phyloP scores from a whole-genome alignment of 148 eudicot genomes.

The Silene conica region DNA sequence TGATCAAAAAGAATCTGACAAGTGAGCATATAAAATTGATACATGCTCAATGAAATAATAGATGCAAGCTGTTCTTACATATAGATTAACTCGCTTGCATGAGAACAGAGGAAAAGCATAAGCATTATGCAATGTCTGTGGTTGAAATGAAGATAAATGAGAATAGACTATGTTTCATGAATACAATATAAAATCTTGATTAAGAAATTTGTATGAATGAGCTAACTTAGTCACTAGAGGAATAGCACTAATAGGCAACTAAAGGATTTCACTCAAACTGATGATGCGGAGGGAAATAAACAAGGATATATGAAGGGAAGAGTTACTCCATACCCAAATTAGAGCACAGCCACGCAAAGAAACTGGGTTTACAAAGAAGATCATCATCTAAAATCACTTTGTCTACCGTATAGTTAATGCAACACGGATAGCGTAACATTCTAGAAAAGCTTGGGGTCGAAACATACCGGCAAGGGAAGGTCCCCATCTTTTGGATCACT shows the following conservation, averaged over 20 bases:
- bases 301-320: not conserved
- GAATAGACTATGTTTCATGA: not conserved
- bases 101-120: not conserved
- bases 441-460: constrained; percentile 12
- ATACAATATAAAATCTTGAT: not conserved
- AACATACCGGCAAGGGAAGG: constrained; percentile 73
- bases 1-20: constrained; percentile 66
- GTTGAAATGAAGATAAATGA: not conserved
- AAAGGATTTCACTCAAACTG: constrained; percentile 1
- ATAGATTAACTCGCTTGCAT: not conserved
- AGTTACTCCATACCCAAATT: not conserved
- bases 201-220: not conserved
- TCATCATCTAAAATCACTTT: not conserved
- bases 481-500: constrained; percentile 58
- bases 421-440: not conserved
- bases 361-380: not conserved
- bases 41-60: not conserved
- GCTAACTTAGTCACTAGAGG: not conserved
- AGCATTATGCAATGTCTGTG: not conserved
- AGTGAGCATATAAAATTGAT: not conserved
- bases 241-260: constrained; percentile 1
- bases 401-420: not conserved
- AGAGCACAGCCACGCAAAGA: not conserved
- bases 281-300: not conserved
- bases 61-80: not conserved